Conservation (phyloP, 495 filamentous ascomycete genomes). For the Penicillium angulare region DNA sequence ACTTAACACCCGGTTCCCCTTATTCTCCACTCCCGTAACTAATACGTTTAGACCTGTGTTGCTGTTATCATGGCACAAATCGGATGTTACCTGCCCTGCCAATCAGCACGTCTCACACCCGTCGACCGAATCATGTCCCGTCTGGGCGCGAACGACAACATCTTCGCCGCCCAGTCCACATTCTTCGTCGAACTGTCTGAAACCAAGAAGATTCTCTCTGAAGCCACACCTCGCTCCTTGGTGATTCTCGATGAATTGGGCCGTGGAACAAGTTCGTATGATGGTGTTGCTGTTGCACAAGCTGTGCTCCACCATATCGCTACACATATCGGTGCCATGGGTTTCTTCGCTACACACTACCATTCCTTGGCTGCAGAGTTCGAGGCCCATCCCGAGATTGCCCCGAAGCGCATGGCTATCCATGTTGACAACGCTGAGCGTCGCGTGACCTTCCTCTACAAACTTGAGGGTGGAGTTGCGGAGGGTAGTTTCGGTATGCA, state of each 20-base stretch:
- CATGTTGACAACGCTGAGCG: slow-evolving; percentile 82
- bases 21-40: slow-evolving; percentile 3
- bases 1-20: neutral
- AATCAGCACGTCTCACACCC: slow-evolving; percentile 82
- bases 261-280: slow-evolving; percentile 89
- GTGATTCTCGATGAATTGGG: slow-evolving; percentile 98
- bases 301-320: slow-evolving; percentile 94
- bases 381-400: slow-evolving; percentile 79
- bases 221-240: slow-evolving; percentile 90
- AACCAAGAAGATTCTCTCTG: slow-evolving; percentile 96
- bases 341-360: slow-evolving; percentile 99
- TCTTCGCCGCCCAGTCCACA: slow-evolving; percentile 95
- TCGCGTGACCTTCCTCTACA: slow-evolving; percentile 91
- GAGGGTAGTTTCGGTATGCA: slow-evolving; percentile 99
- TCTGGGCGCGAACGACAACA: slow-evolving; percentile 97
- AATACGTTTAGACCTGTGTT: slow-evolving; percentile 67
- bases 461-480: slow-evolving; percentile 90
- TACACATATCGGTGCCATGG: slow-evolving; percentile 86
- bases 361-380: slow-evolving; percentile 92
- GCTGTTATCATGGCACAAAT: slow-evolving; percentile 99
- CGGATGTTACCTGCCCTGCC: slow-evolving; percentile 86
- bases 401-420: slow-evolving; percentile 86
- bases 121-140: slow-evolving; percentile 98
- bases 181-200: slow-evolving; percentile 98
- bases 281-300: slow-evolving; percentile 95